phyloP scores from a whole-genome alignment of 2,329 filamentous ascomycete genomes.

The Neofusicoccum kwambonambiense region DNA sequence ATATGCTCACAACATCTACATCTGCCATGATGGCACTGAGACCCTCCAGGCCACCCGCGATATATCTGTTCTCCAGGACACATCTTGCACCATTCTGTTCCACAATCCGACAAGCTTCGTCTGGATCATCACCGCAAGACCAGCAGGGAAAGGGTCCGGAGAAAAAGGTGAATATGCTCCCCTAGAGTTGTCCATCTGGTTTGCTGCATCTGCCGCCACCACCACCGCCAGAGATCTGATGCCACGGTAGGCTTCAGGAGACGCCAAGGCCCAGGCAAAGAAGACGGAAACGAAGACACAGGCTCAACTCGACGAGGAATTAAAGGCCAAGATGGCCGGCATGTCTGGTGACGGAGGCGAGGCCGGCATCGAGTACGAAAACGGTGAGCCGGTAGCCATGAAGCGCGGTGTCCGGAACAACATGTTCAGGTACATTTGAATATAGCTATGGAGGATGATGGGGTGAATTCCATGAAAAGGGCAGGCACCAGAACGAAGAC shows the following conservation, averaged over 20 bases:
- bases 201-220: not conserved
- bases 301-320: conserved; percentile 64
- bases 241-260: not conserved
- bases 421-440: conserved; percentile 71
- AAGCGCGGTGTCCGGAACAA: conserved; percentile 73
- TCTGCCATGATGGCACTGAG: not conserved
- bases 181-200: too few relatives aligned
- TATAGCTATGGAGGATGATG: not conserved
- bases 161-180: not conserved
- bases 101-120: not conserved
- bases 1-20: not conserved
- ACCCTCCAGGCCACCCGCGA: not conserved
- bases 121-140: not conserved
- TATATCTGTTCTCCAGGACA: not conserved
- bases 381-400: conserved; percentile 69
- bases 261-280: not conserved
- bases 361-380: conserved; percentile 71
- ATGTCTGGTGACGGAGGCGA: conserved; percentile 69
- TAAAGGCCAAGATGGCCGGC: conserved; percentile 64
- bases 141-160: not conserved
- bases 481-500: too few relatives aligned
- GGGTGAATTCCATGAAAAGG: too few relatives aligned
- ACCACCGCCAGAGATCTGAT: not conserved
- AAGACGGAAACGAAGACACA: conserved; percentile 28
- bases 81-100: not conserved